Evolutionary conservation across 2,329 filamentous ascomycete species (phyloP).

Genomic region (Aspergillus felis): DNA sequence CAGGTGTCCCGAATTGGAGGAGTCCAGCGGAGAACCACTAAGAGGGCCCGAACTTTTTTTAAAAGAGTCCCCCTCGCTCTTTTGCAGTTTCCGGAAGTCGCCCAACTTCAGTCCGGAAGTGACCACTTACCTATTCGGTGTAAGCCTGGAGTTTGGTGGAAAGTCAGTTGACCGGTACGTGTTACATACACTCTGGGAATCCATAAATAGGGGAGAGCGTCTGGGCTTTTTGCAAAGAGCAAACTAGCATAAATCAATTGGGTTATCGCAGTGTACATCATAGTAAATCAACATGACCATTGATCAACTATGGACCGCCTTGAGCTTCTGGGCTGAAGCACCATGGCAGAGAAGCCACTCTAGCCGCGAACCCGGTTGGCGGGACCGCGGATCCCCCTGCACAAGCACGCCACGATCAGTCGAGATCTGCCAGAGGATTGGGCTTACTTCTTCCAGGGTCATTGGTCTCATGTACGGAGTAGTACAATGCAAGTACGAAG

Average conservation of each 20-base stretch:
- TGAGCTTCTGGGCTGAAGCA: neutral
- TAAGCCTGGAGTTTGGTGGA: neutral
- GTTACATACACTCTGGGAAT: neutral
- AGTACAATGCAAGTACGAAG: neutral
- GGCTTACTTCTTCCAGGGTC: neutral
- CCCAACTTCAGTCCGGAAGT: neutral
- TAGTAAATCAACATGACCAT: neutral
- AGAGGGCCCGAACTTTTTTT: no score
- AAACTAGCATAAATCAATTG: neutral
- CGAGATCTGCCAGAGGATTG: neutral
- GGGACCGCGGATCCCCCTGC: constrained; percentile 15
- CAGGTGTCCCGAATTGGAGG: neutral
- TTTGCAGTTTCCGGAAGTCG: no score
- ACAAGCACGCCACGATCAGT: constrained; percentile 11
- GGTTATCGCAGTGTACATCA: neutral
- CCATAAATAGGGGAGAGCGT: neutral
- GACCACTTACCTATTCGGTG: neutral
- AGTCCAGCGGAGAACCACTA: neutral
- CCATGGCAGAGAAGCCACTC: constrained; percentile 3
- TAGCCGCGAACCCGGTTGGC: constrained; percentile 16
- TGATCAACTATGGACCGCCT: neutral
- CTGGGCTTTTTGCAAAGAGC: neutral
- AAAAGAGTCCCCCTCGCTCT: no score
- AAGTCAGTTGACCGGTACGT: neutral
- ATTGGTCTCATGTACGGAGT: neutral